These are phyloP conservation scores for Chenopodium quinoa DNA, from an alignment of 148 eudicot species.

Conservation along the genomic window DNA sequence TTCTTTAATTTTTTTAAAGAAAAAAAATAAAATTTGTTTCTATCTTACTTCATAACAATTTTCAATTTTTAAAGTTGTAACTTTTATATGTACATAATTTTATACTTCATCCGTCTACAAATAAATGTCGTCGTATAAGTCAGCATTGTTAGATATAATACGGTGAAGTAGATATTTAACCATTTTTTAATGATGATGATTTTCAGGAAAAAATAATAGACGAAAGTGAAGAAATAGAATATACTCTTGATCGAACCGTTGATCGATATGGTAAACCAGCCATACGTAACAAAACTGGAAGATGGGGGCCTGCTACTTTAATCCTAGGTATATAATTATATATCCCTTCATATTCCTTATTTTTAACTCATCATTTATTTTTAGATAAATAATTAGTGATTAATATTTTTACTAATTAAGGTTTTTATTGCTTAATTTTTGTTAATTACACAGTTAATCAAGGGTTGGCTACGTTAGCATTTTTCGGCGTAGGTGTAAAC, in stretches of 20 bases:
- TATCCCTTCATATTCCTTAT: not conserved
- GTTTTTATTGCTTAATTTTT: not conserved
- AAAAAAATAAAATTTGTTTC: too few species aligned
- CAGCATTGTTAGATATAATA: too few species aligned
- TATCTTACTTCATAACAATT: too few species aligned
- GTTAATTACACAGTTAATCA: constrained; percentile 64
- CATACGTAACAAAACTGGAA: constrained; percentile 18
- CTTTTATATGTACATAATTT: too few species aligned
- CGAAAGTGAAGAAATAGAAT: constrained; percentile 15
- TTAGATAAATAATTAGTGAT: too few species aligned
- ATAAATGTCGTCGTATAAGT: too few species aligned
- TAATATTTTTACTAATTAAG: not conserved
- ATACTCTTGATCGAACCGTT: constrained; percentile 27
- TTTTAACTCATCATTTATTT: too few species aligned
- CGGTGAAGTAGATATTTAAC: not conserved
- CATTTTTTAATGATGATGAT: not conserved
- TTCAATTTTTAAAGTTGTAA: too few species aligned
- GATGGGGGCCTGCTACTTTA: constrained; percentile 22
- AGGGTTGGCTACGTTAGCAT: constrained; percentile 75
- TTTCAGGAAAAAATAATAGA: constrained; percentile 15
- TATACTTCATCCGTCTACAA: too few species aligned
- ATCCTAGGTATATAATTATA: constrained; percentile 10
- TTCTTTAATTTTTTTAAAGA: too few species aligned
- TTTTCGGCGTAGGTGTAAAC: constrained; percentile 79
- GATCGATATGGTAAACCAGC: constrained; percentile 27